Conservation (phyloP, 371 early-diverging fungal genomes). For the Rhizomucor pusillus region DNA sequence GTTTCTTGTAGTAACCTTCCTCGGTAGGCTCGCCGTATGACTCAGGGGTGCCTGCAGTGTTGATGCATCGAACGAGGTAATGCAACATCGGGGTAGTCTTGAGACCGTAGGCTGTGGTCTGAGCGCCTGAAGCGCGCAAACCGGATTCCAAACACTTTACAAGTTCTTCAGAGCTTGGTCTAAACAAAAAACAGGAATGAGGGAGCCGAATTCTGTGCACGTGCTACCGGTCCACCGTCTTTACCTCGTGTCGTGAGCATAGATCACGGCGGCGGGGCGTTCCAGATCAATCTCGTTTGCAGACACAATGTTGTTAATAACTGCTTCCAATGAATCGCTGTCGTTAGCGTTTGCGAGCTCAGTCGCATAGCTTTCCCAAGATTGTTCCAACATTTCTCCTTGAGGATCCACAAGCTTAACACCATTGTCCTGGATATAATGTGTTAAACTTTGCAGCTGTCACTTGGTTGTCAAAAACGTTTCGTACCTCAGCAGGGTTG, state of each 20-base stretch:
- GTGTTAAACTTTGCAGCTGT: not conserved
- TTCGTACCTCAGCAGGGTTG: slow-evolving; percentile 84
- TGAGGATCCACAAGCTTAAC: slow-evolving; percentile 98
- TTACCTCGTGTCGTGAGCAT: slow-evolving; percentile 94
- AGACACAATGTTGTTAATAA: slow-evolving; percentile 64
- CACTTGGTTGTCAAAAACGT: not conserved
- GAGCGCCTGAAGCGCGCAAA: slow-evolving; percentile 69
- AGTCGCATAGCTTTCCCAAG: slow-evolving; percentile 96
- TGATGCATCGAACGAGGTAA: slow-evolving; percentile 89
- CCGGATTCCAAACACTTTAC: slow-evolving; percentile 82
- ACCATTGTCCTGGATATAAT: slow-evolving; percentile 90
- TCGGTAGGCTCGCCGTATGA: slow-evolving; percentile 92
- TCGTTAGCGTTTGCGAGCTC: slow-evolving; percentile 87
- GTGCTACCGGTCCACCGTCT: not conserved
- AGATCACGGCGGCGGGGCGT: slow-evolving; percentile 68
- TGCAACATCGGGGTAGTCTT: slow-evolving; percentile 98
- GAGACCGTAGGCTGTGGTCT: slow-evolving; percentile 81
- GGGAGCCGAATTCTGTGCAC: no score
- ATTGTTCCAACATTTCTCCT: slow-evolving; percentile 97
- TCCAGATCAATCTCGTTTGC: slow-evolving; percentile 72
- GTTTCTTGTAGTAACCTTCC: slow-evolving; percentile 90
- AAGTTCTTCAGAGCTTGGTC: slow-evolving; percentile 86
- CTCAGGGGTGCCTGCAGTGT: slow-evolving; percentile 72
- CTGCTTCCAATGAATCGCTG: slow-evolving; percentile 63
- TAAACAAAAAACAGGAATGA: slow-evolving; percentile 5